Conservation (phyloP, 1,284 basidiomycete genomes). For the Rhodotorula glutinis region DNA sequence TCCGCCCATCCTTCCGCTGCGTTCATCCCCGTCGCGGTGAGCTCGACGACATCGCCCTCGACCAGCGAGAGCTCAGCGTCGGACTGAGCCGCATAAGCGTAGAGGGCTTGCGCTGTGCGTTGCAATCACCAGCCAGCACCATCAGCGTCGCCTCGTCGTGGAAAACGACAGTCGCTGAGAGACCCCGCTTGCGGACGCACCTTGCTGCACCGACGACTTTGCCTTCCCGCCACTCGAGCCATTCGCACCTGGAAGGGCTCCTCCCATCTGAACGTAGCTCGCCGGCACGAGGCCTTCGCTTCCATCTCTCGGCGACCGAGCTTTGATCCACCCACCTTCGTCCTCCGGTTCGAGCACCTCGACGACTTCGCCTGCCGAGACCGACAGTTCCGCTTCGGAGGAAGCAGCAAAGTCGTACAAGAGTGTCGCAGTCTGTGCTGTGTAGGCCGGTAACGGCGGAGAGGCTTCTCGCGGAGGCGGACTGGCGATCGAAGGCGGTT, state of each 20-base stretch:
- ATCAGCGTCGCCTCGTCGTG: too few relatives aligned
- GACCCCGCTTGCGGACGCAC: too few relatives aligned
- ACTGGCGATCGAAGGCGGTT: neutral
- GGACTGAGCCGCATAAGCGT: conserved; percentile 64
- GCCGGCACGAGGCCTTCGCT: conserved; percentile 71
- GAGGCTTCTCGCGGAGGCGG: neutral
- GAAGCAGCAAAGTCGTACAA: conserved; percentile 60
- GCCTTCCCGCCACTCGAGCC: too few relatives aligned
- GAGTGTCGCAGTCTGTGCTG: conserved; percentile 53
- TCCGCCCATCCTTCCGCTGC: conserved; percentile 36
- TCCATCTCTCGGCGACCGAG: conserved; percentile 56
- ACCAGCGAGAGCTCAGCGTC: conserved; percentile 64
- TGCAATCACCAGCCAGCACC: too few relatives aligned
- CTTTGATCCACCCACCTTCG: conserved; percentile 80
- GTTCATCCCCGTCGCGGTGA: conserved; percentile 51
- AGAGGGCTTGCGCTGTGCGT: conserved; percentile 64
- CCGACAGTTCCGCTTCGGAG: neutral
- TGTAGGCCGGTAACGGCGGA: neutral
- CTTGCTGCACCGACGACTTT: too few relatives aligned
- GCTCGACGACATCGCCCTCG: conserved; percentile 61
- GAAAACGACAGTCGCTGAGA: too few relatives aligned
- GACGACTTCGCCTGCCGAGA: conserved; percentile 56
- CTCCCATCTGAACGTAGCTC: conserved; percentile 60
- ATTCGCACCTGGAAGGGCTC: neutral
- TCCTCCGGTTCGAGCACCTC: conserved; percentile 68